Conservation (phyloP, 2,329 filamentous ascomycete genomes). For the Diaporthe sp. region DNA sequence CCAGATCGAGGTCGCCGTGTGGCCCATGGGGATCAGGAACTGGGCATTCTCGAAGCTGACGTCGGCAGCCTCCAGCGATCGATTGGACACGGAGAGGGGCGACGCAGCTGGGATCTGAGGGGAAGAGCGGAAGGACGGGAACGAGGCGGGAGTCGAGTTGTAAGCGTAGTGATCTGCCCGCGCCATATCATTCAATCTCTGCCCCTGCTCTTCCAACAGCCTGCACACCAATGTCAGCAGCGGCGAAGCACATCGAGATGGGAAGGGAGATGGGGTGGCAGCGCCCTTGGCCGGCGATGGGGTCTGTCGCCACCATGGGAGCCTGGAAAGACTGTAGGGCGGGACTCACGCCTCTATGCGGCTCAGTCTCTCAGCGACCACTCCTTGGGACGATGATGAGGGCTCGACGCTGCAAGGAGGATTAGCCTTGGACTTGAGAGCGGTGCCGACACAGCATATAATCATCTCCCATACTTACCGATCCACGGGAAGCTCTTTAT, state of each 20-base stretch:
- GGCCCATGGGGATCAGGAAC: constrained; percentile 49
- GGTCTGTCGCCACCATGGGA: constrained; percentile 39
- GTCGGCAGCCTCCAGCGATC: constrained; percentile 37
- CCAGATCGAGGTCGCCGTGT: constrained; percentile 46
- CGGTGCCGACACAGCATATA: background rate
- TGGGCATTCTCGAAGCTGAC: constrained; percentile 44
- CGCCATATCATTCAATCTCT: constrained; percentile 37
- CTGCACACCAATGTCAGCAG: constrained; percentile 26
- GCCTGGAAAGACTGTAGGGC: constrained; percentile 29
- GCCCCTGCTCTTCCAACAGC: constrained; percentile 41
- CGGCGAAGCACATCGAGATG: constrained; percentile 34
- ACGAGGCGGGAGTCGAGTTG: constrained; percentile 20
- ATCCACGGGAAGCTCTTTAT: constrained; percentile 49
- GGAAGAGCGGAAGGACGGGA: constrained; percentile 31
- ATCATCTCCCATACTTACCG: constrained; percentile 33
- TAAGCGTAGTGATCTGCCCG: constrained; percentile 18
- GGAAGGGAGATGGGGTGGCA: constrained; percentile 28
- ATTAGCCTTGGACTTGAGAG: background rate
- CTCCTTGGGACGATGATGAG: constrained; percentile 44
- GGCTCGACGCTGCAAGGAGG: constrained; percentile 42
- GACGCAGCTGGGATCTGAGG: constrained; percentile 26
- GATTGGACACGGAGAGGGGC: constrained; percentile 32
- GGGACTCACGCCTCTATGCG: constrained; percentile 47
- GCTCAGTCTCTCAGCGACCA: constrained; percentile 49
- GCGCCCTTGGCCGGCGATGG: constrained; percentile 29